Percentiles rank a stretch among this genome's conserved stretches.
Evolutionary conservation across 148 eudicot genomes (phyloP).

Genomic region (Chenopodium berlandieri): DNA sequence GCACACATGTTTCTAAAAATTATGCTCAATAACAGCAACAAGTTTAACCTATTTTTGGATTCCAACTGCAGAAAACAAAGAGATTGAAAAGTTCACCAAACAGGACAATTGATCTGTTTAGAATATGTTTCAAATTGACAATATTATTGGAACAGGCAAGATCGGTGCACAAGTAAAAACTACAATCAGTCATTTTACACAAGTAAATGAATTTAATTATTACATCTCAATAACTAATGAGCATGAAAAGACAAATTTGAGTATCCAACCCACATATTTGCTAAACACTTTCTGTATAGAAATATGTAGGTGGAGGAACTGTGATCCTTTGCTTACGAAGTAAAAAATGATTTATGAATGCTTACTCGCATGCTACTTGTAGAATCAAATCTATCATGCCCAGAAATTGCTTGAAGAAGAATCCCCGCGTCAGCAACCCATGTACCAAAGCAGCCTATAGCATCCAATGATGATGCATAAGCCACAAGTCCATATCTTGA

Average conservation of each 20-base stretch:
- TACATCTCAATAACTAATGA: neutral
- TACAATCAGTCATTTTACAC: neutral
- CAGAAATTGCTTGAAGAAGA: constrained; percentile 76
- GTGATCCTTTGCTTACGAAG: neutral
- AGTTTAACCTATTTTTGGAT: neutral
- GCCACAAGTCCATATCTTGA: constrained; percentile 99
- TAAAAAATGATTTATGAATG: neutral
- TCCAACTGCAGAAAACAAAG: neutral
- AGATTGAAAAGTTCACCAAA: neutral
- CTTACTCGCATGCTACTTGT: constrained; percentile 79
- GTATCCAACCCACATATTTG: neutral
- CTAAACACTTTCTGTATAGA: neutral
- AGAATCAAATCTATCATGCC: constrained; percentile 90
- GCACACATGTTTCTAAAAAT: neutral
- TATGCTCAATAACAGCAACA: neutral
- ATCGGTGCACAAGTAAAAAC: neutral
- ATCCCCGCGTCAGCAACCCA: constrained; percentile 94
- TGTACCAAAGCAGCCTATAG: constrained; percentile 93
- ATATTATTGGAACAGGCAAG: neutral
- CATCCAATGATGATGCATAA: constrained; percentile 97
- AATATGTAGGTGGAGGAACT: neutral
- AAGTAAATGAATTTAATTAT: neutral
- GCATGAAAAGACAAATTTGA: neutral
- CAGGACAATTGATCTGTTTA: neutral
- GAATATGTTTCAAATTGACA: neutral